These are phyloP conservation scores for Amyloporia xantha DNA, from an alignment of 768 basidiomycete genomes.

Conservation along the genomic window DNA sequence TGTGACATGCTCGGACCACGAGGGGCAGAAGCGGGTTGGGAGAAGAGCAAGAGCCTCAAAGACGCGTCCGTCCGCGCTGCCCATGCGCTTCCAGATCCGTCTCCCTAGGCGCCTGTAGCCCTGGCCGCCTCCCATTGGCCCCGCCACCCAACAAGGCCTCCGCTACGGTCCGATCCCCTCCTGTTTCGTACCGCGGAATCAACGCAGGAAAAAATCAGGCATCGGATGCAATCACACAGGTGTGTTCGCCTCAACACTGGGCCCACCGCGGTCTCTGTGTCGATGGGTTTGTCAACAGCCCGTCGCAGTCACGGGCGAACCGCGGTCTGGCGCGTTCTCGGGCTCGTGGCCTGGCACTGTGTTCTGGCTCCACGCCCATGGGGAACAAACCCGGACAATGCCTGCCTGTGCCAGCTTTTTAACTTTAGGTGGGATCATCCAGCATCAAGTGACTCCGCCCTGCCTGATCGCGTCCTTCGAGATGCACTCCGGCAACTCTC, in stretches of 20 bases:
- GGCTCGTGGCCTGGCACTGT: neutral
- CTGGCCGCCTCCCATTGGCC: neutral
- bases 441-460: slow-evolving; percentile 2
- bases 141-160: neutral
- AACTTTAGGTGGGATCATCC: slow-evolving; percentile 2
- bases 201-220: neutral
- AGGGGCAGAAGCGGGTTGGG: neutral
- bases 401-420: neutral
- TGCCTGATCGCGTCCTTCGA: neutral
- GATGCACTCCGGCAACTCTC: neutral
- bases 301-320: neutral
- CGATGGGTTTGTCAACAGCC: neutral
- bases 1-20: neutral
- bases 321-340: neutral
- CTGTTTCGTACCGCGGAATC: neutral
- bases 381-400: no score
- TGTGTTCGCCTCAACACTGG: neutral
- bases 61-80: no score
- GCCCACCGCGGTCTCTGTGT: neutral
- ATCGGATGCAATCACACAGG: neutral
- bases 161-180: no score
- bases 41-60: neutral
- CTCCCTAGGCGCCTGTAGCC: neutral
- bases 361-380: slow-evolving; percentile 2
- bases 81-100: neutral